phyloP scores from a whole-genome alignment of 441 rosid genomes.

The Erodium texanum region DNA sequence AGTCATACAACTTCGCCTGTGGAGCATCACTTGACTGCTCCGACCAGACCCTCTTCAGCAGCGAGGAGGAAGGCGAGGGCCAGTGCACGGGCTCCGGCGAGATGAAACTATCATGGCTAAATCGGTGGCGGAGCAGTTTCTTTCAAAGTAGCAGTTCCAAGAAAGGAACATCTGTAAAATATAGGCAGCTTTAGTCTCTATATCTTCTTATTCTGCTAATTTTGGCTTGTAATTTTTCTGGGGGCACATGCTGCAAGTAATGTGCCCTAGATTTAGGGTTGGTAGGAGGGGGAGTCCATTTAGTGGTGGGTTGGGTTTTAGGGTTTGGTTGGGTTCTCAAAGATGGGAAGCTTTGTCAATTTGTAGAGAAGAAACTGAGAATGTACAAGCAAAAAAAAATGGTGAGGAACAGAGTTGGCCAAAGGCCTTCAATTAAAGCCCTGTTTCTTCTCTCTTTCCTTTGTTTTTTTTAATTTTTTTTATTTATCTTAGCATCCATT shows the following conservation, averaged over 20 bases:
- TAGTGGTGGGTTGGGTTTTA: neutral
- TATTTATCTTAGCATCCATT: no score
- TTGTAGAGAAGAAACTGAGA: constrained; percentile 2
- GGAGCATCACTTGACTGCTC: constrained; percentile 96
- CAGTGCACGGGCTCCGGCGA: constrained; percentile 88
- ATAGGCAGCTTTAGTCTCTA: constrained; percentile 40
- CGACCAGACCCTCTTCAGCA: constrained; percentile 91
- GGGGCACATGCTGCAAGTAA: constrained; percentile 17
- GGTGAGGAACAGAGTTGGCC: constrained; percentile 3
- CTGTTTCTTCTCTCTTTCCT: constrained; percentile 4
- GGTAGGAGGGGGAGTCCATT: neutral
- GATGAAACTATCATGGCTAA: constrained; percentile 42
- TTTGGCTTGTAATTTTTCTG: constrained; percentile 38
- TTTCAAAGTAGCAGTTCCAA: constrained; percentile 31
- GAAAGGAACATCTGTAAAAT: constrained; percentile 42
- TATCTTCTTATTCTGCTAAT: neutral
- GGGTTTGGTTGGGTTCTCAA: neutral
- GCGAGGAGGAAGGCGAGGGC: constrained; percentile 57
- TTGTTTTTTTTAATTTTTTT: constrained; percentile 9
- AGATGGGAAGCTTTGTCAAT: neutral
- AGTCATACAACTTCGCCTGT: constrained; percentile 80
- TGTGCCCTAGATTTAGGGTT: constrained; percentile 30
- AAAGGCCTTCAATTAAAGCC: constrained; percentile 1
- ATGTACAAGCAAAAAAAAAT: neutral
- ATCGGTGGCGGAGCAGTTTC: constrained; percentile 38